phyloP scores from a whole-genome alignment of 768 basidiomycete species.

The Lentinula raphanica region DNA sequence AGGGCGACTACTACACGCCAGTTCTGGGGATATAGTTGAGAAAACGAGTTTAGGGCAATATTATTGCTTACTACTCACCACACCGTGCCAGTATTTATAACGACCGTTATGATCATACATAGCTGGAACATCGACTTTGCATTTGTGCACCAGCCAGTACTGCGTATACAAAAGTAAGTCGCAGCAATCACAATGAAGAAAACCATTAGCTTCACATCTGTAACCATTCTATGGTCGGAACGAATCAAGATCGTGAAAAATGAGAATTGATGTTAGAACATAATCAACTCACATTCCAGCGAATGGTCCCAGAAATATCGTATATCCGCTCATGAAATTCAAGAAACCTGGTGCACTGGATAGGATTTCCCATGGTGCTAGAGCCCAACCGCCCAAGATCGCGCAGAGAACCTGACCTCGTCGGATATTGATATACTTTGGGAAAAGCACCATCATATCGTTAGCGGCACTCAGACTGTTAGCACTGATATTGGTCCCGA shows the following conservation, averaged over 20 bases:
- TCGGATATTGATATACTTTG: constrained; percentile 74
- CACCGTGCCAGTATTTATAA: constrained; percentile 72
- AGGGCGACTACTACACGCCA: constrained; percentile 74
- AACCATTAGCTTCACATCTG: constrained; percentile 31
- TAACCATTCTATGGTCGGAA: constrained; percentile 32
- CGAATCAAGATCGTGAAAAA: too few relatives aligned
- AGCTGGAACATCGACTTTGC: constrained; percentile 74
- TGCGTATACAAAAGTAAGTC: constrained; percentile 17
- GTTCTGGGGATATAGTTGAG: constrained; percentile 45
- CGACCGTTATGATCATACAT: constrained; percentile 79
- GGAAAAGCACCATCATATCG: constrained; percentile 77
- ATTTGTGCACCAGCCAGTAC: constrained; percentile 75
- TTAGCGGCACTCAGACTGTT: constrained; percentile 73
- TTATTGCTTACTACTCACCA: constrained; percentile 43
- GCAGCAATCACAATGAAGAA: not conserved
- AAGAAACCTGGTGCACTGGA: constrained; percentile 62
- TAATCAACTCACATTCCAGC: constrained; percentile 61
- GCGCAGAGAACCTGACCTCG: constrained; percentile 79
- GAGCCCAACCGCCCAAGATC: constrained; percentile 75
- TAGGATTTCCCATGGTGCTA: constrained; percentile 87
- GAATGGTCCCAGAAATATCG: constrained; percentile 83
- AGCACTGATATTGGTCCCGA: constrained; percentile 73
- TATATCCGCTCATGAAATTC: constrained; percentile 77
- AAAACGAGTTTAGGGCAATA: not conserved
- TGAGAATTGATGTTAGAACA: too few relatives aligned